Percentiles rank a stretch among this genome's conserved stretches.
These are phyloP conservation scores for Leptographium wingfieldii DNA, from an alignment of 2,329 filamentous ascomycete species.

Conservation along the genomic window DNA sequence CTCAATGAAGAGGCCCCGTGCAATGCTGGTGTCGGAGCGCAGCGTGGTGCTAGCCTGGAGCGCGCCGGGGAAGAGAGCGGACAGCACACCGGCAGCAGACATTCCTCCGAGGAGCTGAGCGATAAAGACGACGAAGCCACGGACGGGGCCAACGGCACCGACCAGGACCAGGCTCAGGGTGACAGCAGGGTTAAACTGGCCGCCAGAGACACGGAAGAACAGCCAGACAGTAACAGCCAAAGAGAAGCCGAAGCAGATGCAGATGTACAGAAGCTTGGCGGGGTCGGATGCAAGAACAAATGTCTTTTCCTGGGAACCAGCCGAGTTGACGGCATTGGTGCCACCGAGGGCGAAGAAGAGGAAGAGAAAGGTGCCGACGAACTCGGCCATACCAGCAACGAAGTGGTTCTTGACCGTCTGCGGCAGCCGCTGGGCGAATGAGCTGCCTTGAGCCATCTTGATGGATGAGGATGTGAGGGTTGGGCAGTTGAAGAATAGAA, in stretches of 20 bases:
- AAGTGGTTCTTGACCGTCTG: slow-evolving; percentile 19
- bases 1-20: slow-evolving; percentile 53
- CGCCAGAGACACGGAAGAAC: slow-evolving; percentile 41
- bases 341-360: slow-evolving; percentile 25
- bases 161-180: slow-evolving; percentile 46
- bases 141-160: slow-evolving; percentile 40
- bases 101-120: slow-evolving; percentile 48
- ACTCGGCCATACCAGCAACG: slow-evolving; percentile 34
- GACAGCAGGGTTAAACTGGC: slow-evolving; percentile 39
- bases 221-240: slow-evolving; percentile 43
- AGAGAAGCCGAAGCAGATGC: slow-evolving; percentile 35
- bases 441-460: neutral
- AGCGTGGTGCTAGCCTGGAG: slow-evolving; percentile 43
- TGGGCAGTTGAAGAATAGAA: neutral
- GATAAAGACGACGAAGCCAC: slow-evolving; percentile 37
- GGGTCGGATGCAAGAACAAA: slow-evolving; percentile 16
- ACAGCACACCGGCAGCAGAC: slow-evolving; percentile 42
- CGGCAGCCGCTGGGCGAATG: slow-evolving; percentile 9
- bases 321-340: slow-evolving; percentile 16
- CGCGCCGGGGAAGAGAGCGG: slow-evolving; percentile 43
- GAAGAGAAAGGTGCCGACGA: slow-evolving; percentile 41
- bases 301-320: slow-evolving; percentile 5
- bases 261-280: slow-evolving; percentile 33
- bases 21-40: slow-evolving; percentile 33
- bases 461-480: neutral